These are phyloP conservation scores for Alternaria infectoria DNA, from an alignment of 2,329 filamentous ascomycete genomes.

Conservation along the genomic window DNA sequence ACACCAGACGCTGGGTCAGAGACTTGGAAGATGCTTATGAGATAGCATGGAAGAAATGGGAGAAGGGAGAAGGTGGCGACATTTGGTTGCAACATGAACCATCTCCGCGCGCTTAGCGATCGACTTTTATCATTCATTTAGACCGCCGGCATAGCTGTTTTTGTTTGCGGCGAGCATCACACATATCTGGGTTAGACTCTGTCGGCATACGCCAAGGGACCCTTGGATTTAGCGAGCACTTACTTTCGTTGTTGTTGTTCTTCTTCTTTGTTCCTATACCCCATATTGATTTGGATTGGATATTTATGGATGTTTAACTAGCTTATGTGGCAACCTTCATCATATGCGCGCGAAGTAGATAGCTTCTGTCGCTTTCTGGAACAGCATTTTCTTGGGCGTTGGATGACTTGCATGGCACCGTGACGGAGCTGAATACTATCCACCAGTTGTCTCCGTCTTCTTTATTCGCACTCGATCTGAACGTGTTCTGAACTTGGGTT, in stretches of 20 bases:
- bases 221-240: constrained; percentile 4
- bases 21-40: constrained; percentile 90
- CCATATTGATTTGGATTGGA: constrained; percentile 11
- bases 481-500: background rate
- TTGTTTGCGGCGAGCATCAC: background rate
- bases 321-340: background rate
- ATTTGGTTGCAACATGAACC: constrained; percentile 69
- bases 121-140: background rate
- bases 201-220: background rate
- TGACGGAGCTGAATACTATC: background rate
- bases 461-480: background rate
- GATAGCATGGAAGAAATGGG: constrained; percentile 88
- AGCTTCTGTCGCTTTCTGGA: background rate
- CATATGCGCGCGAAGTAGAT: background rate
- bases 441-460: background rate
- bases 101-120: background rate
- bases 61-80: constrained; percentile 84
- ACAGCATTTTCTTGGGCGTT: background rate
- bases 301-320: background rate
- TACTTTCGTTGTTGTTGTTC: constrained; percentile 3
- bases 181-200: constrained; percentile 4
- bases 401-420: background rate
- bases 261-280: constrained; percentile 11
- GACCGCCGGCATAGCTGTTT: background rate
- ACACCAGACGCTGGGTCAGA: constrained; percentile 87